Evolutionary conservation across 768 basidiomycete genomes (phyloP), one percentile per base, ranked within the genome.

Genomic region (Vararia minispora): DNA sequence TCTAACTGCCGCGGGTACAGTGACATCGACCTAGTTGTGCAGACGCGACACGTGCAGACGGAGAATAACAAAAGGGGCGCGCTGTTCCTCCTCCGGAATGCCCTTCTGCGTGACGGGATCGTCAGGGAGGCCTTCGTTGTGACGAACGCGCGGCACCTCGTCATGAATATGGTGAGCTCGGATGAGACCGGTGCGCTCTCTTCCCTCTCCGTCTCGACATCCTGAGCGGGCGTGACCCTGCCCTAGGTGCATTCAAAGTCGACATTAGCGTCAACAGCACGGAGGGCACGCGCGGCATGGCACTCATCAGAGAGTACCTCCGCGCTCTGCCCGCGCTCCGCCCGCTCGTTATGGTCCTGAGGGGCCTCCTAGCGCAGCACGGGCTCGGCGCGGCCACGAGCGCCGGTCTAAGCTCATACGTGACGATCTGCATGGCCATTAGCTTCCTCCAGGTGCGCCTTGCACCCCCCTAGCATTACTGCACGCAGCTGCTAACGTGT

Each of bases 251-350:
- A 2, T 59, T 80, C 35, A 65, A 66, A 21, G 68, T 82, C 30
- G 81, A 87, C 51, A 70, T 85, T 28, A 74, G 72, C 25, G 61
- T 85, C 45, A 80, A 82, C 50, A 70, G 76, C 50, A 55, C 57
- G 3, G 71, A 73, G 43, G 81, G 80, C 1, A 50, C 74, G 18
- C 59, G 58, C 11, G 74, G 72, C 0, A 63, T 72, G 0, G 59
- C 62, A 1, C 55, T 75, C 25, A 67, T 85, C 18, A 70, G 71
- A 30, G 50, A 53, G 5, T 72, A 75, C 49, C 55, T 83, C 23
- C 51, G 62, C 33, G 56, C 61, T 22, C 61, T 78, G 53, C 78
- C 79, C 3, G 78, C 75, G 1, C 61, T 78, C 2, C 61, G 68
- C 17, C 70, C 73, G 8, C 62, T 87, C 30, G 63, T 81, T 4